These are phyloP conservation scores for Botrytis elliptica DNA, from an alignment of 2,329 filamentous ascomycete species.

Conservation along the genomic window DNA sequence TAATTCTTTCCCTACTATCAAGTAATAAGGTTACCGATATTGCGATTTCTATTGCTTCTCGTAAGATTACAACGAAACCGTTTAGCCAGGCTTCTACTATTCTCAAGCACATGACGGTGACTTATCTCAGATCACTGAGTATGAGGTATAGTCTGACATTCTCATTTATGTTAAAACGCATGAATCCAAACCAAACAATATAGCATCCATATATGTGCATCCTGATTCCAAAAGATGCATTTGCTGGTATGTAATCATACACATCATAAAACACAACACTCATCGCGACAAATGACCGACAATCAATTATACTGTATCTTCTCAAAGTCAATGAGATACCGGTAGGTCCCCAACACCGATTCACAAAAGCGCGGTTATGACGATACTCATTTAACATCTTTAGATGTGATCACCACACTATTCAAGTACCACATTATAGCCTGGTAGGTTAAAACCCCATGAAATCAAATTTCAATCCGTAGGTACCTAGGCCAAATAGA, in stretches of 20 bases:
- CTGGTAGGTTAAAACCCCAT: too few species aligned
- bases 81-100: background rate
- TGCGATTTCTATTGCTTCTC: background rate
- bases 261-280: rapidly evolving
- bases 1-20: background rate
- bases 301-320: background rate
- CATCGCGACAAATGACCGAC: rapidly evolving
- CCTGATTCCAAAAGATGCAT: background rate
- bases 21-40: background rate
- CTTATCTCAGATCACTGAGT: background rate
- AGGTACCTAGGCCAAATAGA: too few species aligned
- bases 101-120: background rate
- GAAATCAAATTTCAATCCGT: too few species aligned
- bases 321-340: background rate
- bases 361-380: background rate
- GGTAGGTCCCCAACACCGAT: background rate
- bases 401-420: background rate
- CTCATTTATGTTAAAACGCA: background rate
- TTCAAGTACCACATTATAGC: background rate
- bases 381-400: background rate
- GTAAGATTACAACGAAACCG: background rate
- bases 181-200: background rate
- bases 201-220: background rate
- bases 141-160: background rate
- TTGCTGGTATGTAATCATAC: background rate